A percentile compares a stretch with the other conserved stretches of the same genome.
Conservation (phyloP, 139 green algal species). For the Micractinium sp. region DNA sequence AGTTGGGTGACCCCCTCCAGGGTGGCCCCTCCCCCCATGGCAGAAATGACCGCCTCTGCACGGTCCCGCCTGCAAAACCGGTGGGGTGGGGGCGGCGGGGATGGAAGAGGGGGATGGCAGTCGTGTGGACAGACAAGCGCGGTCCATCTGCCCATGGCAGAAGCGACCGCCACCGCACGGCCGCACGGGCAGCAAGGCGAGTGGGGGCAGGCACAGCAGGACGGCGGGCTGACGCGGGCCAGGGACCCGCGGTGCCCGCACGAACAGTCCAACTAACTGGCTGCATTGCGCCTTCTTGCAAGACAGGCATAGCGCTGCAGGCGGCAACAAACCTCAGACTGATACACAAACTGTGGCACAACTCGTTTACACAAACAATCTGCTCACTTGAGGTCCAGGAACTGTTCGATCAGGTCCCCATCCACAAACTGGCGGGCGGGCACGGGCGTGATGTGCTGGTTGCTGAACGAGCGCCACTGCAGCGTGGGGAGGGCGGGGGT, state of each 20-base stretch:
- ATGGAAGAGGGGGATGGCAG: neutral
- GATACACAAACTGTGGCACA: neutral
- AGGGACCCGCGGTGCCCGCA: no score
- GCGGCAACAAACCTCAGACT: neutral
- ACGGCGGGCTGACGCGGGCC: no score
- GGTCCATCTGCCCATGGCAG: neutral
- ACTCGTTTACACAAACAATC: neutral
- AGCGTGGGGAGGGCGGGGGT: neutral
- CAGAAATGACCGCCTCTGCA: conserved; percentile 17
- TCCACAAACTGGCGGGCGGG: conserved; percentile 85
- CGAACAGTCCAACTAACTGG: no score
- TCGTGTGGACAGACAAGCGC: neutral
- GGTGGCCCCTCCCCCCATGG: conserved; percentile 9
- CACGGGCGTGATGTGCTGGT: conserved; percentile 63
- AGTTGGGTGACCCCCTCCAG: conserved; percentile 49
- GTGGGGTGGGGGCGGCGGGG: no score
- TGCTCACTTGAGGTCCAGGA: conserved; percentile 81
- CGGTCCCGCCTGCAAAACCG: conserved; percentile 14
- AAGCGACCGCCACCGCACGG: neutral
- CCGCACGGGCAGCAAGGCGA: neutral
- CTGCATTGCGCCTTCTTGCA: no score
- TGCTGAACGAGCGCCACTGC: conserved; percentile 84
- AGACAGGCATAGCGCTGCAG: no score
- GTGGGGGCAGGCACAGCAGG: no score
- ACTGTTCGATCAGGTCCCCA: conserved; percentile 94